These are phyloP conservation scores for Populus alba DNA, from an alignment of 345 rosid species.

Conservation along the genomic window DNA sequence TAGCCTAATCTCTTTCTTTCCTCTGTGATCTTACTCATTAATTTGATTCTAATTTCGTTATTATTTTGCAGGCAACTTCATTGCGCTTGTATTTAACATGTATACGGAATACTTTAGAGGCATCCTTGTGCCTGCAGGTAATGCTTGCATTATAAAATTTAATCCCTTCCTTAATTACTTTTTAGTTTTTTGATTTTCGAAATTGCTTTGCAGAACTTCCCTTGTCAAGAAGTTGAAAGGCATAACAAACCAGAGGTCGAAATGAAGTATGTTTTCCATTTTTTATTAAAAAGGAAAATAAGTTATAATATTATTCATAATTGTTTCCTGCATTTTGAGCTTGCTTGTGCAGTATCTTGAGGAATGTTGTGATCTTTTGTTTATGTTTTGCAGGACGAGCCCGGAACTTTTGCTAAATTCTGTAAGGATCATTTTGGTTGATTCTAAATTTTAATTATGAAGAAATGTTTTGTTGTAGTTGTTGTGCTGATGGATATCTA, in stretches of 20 bases:
- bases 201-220: constrained; percentile 67
- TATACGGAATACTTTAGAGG: constrained; percentile 87
- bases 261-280: constrained; percentile 66
- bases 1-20: neutral
- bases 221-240: constrained; percentile 99
- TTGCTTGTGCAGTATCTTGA: neutral
- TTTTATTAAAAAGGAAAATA: neutral
- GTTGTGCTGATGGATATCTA: neutral
- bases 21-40: neutral
- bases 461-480: constrained; percentile 8
- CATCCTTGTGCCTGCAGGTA: constrained; percentile 94
- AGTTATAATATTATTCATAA: too few relatives aligned
- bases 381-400: constrained; percentile 73
- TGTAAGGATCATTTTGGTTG: constrained; percentile 51
- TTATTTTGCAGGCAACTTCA: constrained; percentile 53
- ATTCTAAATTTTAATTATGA: neutral
- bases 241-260: constrained; percentile 99
- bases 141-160: neutral
- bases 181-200: neutral
- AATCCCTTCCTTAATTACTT: neutral
- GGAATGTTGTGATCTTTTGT: constrained; percentile 6
- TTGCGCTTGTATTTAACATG: constrained; percentile 77
- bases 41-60: neutral
- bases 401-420: constrained; percentile 88
- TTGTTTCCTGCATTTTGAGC: too few relatives aligned